phyloP scores from a whole-genome alignment of 176 grass and related monocot species.

The Puccinellia tenuiflora region DNA sequence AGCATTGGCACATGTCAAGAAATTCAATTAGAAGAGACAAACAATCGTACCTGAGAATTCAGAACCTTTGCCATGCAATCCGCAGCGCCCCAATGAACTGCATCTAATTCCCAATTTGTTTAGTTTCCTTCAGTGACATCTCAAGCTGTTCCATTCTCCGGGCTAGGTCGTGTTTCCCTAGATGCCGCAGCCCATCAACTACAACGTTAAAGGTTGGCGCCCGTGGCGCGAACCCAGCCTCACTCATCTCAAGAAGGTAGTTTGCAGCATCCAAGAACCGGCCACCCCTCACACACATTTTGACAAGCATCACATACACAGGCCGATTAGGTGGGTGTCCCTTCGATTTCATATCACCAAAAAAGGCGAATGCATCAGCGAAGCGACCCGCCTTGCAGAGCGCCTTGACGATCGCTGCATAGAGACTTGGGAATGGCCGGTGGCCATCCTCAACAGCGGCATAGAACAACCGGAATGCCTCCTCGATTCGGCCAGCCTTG shows the following conservation, averaged over 20 bases:
- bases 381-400: slow-evolving; percentile 79
- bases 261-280: slow-evolving; percentile 70
- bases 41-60: slow-evolving; percentile 21
- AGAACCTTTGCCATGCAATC: background rate
- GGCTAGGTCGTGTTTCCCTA: slow-evolving; percentile 72
- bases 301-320: slow-evolving; percentile 91
- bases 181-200: slow-evolving; percentile 64
- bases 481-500: slow-evolving; percentile 74
- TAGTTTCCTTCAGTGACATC: slow-evolving; percentile 51
- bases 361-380: slow-evolving; percentile 69
- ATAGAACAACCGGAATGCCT: slow-evolving; percentile 76
- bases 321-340: slow-evolving; percentile 70
- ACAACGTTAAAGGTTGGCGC: slow-evolving; percentile 62
- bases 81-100: background rate
- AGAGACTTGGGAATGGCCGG: slow-evolving; percentile 78
- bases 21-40: background rate
- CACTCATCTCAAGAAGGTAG: slow-evolving; percentile 84
- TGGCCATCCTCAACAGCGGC: slow-evolving; percentile 70
- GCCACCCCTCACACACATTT: slow-evolving; percentile 84
- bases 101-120: slow-evolving; percentile 1
- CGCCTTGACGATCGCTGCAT: slow-evolving; percentile 82
- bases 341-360: slow-evolving; percentile 76
- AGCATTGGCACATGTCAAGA: background rate
- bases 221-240: slow-evolving; percentile 60
- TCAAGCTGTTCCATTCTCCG: slow-evolving; percentile 75